Evolutionary conservation across 495 filamentous ascomycete species (phyloP), one percentile per base, ranked within the genome.

Genomic region (Neurospora tetrasperma): DNA sequence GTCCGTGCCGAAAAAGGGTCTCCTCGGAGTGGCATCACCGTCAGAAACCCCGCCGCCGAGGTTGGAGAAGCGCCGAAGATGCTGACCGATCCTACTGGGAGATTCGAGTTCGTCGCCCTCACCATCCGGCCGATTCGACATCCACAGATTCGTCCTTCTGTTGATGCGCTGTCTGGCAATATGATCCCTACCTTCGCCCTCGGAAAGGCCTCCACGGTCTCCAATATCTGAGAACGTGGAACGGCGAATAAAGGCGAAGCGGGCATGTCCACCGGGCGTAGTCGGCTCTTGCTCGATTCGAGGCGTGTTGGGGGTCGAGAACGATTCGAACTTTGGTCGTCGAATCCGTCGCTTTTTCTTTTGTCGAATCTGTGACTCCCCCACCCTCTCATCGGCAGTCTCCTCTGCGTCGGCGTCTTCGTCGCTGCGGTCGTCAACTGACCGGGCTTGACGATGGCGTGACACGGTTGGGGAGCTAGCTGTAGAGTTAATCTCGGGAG

Each of bases 161-260:
- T 73, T 88, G 80, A 69, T 89, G 75, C 87, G 85, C 76, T 77
- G 85, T 84, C 72, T 72, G 18, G 88, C 81, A 7, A 97, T 81
- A 44, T 90, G 86, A 72, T 95, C 90, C 23, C 93, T 89, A 40
- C 94, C 94, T 79, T 97, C 94, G 72, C 94, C 94, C 78, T 98
- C 94, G 18, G 94, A 98, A 8, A 95, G 83, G 23, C 90, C 92
- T 43, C 90, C 88, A 38, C 87, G 88, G 62, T 94, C 88, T 3
- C 87, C 84, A 69, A 89, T 83, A 74, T 94, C 92, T 2, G 86
- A 87, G 77, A 90, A 89, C 38, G 91, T 93, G 11, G 89, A 87
- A 72, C 92, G 86, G 59, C 92, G 88, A 71, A 93, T 83, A 35
- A 92, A 88, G 41, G 84, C 76, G 31, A 85, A 71, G 10, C 83